Conservation (phyloP, 495 filamentous ascomycete genomes). For the Elaphomyces granulatus region DNA sequence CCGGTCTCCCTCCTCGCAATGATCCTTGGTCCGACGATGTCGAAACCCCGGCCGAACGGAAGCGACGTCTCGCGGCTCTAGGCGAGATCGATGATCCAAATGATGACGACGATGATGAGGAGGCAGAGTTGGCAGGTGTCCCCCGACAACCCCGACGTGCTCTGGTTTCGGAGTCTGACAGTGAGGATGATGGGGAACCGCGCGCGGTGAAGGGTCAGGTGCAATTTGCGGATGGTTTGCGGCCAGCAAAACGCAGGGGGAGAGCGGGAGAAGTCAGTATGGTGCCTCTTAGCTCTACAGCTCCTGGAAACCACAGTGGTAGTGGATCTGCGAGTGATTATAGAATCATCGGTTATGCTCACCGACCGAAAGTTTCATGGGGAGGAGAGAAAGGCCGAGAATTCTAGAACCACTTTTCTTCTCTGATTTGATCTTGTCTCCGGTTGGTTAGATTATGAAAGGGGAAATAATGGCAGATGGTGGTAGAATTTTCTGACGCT, state of each 20-base stretch:
- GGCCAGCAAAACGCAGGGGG: constrained; percentile 6
- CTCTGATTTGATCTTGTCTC: too few relatives aligned
- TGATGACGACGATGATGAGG: constrained; percentile 49
- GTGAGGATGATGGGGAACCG: constrained; percentile 15
- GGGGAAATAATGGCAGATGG: too few relatives aligned
- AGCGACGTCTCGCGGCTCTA: constrained; percentile 73
- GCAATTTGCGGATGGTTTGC: constrained; percentile 21
- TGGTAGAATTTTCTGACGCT: too few relatives aligned
- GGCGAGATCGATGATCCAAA: constrained; percentile 45
- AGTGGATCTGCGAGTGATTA: constrained; percentile 5
- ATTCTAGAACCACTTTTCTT: too few relatives aligned
- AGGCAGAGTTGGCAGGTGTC: constrained; percentile 7
- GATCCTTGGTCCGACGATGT: constrained; percentile 23
- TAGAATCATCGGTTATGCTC: constrained; percentile 5
- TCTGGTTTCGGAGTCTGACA: constrained; percentile 15
- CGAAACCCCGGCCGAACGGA: constrained; percentile 73
- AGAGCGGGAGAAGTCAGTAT: constrained; percentile 1
- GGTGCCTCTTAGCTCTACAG: neutral
- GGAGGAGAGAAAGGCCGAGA: constrained; percentile 19
- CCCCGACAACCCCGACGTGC: constrained; percentile 2
- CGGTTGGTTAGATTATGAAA: too few relatives aligned
- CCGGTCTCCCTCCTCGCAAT: constrained; percentile 10
- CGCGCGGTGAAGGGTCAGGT: constrained; percentile 16
- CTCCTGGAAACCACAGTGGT: constrained; percentile 15
- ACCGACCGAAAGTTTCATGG: constrained; percentile 12